These are phyloP conservation scores for Phialocephala sp. DNA, from an alignment of 2,329 filamentous ascomycete species.

Conservation along the genomic window DNA sequence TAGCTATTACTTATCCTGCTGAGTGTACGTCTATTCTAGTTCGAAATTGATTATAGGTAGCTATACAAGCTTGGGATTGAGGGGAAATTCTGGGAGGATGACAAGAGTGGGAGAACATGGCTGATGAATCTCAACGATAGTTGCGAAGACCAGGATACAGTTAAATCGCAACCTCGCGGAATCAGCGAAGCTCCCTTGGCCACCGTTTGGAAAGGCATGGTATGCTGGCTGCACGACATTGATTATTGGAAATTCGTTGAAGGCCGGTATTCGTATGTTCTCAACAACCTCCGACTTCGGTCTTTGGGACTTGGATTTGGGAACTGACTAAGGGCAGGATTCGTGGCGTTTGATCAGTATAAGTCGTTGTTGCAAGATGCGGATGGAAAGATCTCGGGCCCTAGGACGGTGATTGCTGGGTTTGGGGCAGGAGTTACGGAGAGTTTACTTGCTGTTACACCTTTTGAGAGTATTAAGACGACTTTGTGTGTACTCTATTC, in stretches of 20 bases:
- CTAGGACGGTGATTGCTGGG: slow-evolving; percentile 88
- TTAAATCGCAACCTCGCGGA: slow-evolving; percentile 84
- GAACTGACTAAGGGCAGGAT: slow-evolving; percentile 58
- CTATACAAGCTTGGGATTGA: not conserved
- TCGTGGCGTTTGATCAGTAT: slow-evolving; percentile 96
- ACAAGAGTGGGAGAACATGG: not conserved
- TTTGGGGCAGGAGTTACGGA: slow-evolving; percentile 96
- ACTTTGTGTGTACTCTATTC: slow-evolving; percentile 63
- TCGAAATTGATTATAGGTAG: not conserved
- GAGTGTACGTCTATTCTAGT: slow-evolving; percentile 68
- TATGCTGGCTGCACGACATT: slow-evolving; percentile 97
- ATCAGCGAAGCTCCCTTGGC: slow-evolving; percentile 90
- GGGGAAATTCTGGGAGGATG: not conserved
- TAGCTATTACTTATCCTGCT: slow-evolving; percentile 90
- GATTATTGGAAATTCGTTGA: slow-evolving; percentile 95
- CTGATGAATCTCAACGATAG: slow-evolving; percentile 27
- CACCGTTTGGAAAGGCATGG: slow-evolving; percentile 92
- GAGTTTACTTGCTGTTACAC: slow-evolving; percentile 90
- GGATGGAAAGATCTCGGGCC: slow-evolving; percentile 87
- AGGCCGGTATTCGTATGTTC: slow-evolving; percentile 86
- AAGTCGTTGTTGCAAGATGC: slow-evolving; percentile 82
- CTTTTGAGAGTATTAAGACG: slow-evolving; percentile 98
- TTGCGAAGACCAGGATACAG: slow-evolving; percentile 94
- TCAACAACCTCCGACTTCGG: not conserved
- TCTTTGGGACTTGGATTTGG: not conserved